Base-by-base conservation (phyloP, 768 basidiomycete genomes). In the Austroboletus eburneus region DNA sequence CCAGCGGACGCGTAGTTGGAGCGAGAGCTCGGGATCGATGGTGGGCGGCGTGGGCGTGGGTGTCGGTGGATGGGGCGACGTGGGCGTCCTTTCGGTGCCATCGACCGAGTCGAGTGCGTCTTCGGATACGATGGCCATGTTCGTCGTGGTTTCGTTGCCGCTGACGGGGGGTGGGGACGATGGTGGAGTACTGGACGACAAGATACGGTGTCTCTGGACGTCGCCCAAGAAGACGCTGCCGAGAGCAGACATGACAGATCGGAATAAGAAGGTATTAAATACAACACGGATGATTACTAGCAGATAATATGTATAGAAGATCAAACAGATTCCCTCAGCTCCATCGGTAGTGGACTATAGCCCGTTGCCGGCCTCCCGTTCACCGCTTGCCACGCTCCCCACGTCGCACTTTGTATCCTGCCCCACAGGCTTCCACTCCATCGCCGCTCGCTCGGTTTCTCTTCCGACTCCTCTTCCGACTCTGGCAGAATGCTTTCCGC, bases 181-280 rank as follows among this genome's bases (percentile, higher is more conserved):
- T 23, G 70, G 72, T 30, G 70, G 75, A 45, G 76, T 71, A n/a
- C 78, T 74, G 18, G 81, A 77, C 32, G 78, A 78, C 12, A 85
- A 64, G 34, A 83, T 66, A 34, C 85, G 80, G 55, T 76, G 74
- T 51, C 85, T 81, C 60, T 80, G 78, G 8, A 80, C 65, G 69
- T 91, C 89, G 46, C 88, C 89, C 44, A 91, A 74, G 66, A 91
- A 91, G 20, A 85, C 87, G 58, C 85, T 87, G 41, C 88, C 87
- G 44, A 90, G 76, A 54, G 63, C 71, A 39, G 79, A 67, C 79
- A 80, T 56, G 1, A 38, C 35, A n/a, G 36, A 13, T 20, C 1
- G 5, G 18, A 5, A 4, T 36, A 34, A 16, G 23, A 21, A 22
- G 23, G 33, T 2, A 33, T 34, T 25, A 25, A 18, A 34, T 38